A percentile compares a stretch with the other conserved stretches of the same genome.
These are phyloP conservation scores for Rhododendron ferrugineum DNA, from an alignment of 148 eudicot genomes.

Conservation along the genomic window DNA sequence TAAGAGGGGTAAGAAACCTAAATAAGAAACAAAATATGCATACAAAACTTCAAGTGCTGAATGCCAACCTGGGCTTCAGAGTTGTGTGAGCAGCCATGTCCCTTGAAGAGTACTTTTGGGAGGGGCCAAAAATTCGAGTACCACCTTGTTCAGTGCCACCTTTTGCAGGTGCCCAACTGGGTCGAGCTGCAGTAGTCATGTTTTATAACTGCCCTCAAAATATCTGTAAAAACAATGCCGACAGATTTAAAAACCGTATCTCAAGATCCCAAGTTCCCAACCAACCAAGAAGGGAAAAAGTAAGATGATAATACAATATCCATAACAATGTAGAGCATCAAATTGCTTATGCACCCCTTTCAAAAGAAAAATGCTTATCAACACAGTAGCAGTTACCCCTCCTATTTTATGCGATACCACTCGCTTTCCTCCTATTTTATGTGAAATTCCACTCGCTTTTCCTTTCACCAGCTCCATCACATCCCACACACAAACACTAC, in stretches of 20 bases:
- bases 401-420: neutral
- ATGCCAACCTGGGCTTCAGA: constrained; percentile 68
- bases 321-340: neutral
- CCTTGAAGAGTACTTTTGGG: constrained; percentile 95
- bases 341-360: neutral
- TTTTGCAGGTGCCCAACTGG: constrained; percentile 99
- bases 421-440: no score
- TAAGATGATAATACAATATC: neutral
- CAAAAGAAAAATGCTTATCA: neutral
- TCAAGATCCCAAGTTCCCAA: neutral
- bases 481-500: neutral
- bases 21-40: neutral
- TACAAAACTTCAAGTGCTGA: neutral
- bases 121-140: constrained; percentile 89
- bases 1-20: neutral
- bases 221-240: neutral
- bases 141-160: constrained; percentile 99
- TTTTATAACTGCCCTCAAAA: constrained; percentile 13
- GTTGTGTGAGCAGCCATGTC: constrained; percentile 91
- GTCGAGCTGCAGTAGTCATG: constrained; percentile 99
- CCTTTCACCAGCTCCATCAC: no score
- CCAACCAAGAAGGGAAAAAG: neutral
- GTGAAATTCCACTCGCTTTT: no score
- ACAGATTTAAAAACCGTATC: neutral
- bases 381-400: neutral